Percentiles rank a stretch among this genome's conserved stretches.
Conservation (phyloP, 345 rosid genomes). For the Camelina laxa region DNA sequence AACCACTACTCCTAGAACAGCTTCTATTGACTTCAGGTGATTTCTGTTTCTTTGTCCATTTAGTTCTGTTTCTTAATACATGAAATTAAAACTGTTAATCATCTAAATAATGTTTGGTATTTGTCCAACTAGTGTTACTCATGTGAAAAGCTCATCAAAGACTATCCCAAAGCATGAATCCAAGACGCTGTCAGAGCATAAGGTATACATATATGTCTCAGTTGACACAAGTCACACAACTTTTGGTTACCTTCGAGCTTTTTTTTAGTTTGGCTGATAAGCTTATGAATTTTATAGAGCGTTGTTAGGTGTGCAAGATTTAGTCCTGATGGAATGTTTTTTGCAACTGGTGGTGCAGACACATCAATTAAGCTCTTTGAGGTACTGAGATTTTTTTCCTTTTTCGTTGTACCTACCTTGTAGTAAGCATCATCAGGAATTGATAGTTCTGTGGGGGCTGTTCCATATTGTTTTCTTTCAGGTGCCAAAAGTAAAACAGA, state of each 20-base stretch:
- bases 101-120: constrained; percentile 15
- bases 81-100: not conserved
- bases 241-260: not conserved
- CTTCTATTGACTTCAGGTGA: constrained; percentile 73
- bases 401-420: not conserved
- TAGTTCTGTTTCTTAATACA: constrained; percentile 4
- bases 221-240: not conserved
- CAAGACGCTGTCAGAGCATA: constrained; percentile 60
- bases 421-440: not conserved
- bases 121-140: constrained; percentile 54
- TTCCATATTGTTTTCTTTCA: constrained; percentile 36
- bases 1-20: constrained; percentile 51
- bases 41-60: not conserved
- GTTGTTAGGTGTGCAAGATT: constrained; percentile 88
- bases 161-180: constrained; percentile 52
- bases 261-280: constrained; percentile 13
- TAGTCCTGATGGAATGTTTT: constrained; percentile 84
- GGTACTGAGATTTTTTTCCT: constrained; percentile 45
- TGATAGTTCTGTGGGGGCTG: constrained; percentile 26
- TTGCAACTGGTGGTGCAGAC: constrained; percentile 90
- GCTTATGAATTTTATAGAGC: constrained; percentile 52
- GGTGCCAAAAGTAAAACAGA: constrained; percentile 84
- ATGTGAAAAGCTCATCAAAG: constrained; percentile 67
- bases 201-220: constrained; percentile 49
- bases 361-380: constrained; percentile 87